Evolutionary conservation across 176 grass and related monocot species (phyloP), one percentile per base, ranked within the genome.

Genomic region (Pontederia crassipes): DNA sequence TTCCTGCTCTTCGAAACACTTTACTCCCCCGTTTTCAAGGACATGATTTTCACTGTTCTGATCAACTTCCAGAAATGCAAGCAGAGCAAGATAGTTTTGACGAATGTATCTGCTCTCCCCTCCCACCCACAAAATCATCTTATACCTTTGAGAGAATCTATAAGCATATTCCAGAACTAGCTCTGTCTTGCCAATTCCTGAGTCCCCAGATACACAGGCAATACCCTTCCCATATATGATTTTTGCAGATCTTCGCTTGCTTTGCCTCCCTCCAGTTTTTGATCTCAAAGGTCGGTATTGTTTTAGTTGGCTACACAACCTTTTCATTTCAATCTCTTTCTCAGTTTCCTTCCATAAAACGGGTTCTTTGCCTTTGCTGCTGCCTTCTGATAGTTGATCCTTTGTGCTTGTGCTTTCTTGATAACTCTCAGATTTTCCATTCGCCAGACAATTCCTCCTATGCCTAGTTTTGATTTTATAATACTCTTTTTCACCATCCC

Each of bases 151-250:
- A 48, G 74, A 80, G 64, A 85, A 91, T 61, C 79, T 85, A 70
- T 88, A 92, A 10, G 93, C 87, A 55, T 91, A 97, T 72, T 97
- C 93, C 84, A 97, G 81, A 78, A 80, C 84, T 54, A 97, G 67
- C 46, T 97, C 93, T 53, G 84, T 97, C 72, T 97, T 97, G 66
- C 93, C 93, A 61, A 97, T 91, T 71, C 93, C 93, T 66, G 93
- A 80, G 40, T 91, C 93, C 52, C 93, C 93, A 24, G 93, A 88
- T 71, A 97, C 72, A 83, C 93, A 97, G 57, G 84, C 87, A 80
- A 97, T 85, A 57, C 93, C 93, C 77, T 91, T 97, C 57, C 93
- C 93, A 51, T 97, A 97, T 11, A 97, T 77, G 72, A 97, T 97
- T 72, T 84, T 91, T 75, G 74, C 75, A 49, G 70, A 69, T 75